Evolutionary conservation across 2,329 filamentous ascomycete species (phyloP), one percentile per base, ranked within the genome.

Genomic region (Neofusicoccum parvum): DNA sequence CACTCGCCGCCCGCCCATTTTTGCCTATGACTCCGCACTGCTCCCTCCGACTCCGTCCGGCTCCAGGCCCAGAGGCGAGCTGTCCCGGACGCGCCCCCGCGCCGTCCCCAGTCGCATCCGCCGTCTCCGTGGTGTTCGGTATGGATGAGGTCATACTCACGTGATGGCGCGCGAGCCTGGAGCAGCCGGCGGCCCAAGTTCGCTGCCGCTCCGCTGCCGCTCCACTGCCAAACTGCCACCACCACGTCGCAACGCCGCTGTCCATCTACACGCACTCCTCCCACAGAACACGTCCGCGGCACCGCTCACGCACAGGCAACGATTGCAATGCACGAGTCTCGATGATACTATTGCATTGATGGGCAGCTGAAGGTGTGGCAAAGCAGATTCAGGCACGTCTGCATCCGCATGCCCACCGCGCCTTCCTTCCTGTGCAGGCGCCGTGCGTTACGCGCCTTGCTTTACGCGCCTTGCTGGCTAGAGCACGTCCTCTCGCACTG

Each of bases 111-210:
- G 56, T 43, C n/a, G 27, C 27, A 4, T 37, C 43, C 56, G 41
- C 41, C 1, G 37, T 6, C n/a, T 36, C 56, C n/a, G 41, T 37
- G 27, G 56, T 60, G 56, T 60, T 60, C 43, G 15, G 56, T 6
- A 15, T 12, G 12, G n/a, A 48, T 60, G 56, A 60, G 41, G 56
- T 60, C 56, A 60, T 60, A 5, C 14, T 10, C 56, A 60, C 56
- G 56, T 60, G 56, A 48, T 15, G 7, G 3, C 3, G 27, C 5
- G 27, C 32, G 32, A 12, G 41, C 56, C 41, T 37, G 56, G 56
- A 60, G 23, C 56, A n/a, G 41, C 2, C 4, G 7, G 41, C 41
- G 41, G 41, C 15, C 15, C 27, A 32, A 32, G 12, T 41, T 17
- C 39, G 23, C 10, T 60, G 56, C 20, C 56, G 23, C 56, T 59